phyloP scores from a whole-genome alignment of 129 eudicot species.

The Arctium lappa region DNA sequence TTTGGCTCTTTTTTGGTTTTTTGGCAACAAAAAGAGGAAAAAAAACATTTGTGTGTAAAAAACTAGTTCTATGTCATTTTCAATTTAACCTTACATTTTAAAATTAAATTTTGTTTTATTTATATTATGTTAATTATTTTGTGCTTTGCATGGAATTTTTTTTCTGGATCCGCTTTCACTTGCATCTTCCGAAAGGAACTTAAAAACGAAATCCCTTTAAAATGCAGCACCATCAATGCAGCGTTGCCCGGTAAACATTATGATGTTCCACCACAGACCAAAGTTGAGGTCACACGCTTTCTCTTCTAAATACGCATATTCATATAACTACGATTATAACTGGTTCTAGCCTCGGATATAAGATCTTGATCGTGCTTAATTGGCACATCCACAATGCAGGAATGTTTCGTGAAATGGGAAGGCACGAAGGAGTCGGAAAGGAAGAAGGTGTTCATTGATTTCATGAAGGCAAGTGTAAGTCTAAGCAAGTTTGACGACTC shows the following conservation, averaged over 20 bases:
- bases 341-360: background rate
- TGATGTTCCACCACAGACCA: conserved; percentile 63
- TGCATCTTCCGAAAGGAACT: background rate
- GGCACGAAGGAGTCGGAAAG: conserved; percentile 41
- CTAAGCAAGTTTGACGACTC: conserved; percentile 62
- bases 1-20: too few relatives aligned
- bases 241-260: conserved; percentile 95
- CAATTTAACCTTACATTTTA: background rate
- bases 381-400: conserved; percentile 30
- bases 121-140: background rate
- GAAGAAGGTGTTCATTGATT: conserved; percentile 55
- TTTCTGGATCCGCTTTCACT: background rate
- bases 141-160: background rate
- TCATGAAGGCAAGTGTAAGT: conserved; percentile 58
- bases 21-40: too few relatives aligned
- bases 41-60: background rate
- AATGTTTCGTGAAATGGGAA: conserved; percentile 51
- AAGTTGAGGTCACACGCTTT: conserved; percentile 54
- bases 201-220: background rate
- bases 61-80: background rate
- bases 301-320: background rate
- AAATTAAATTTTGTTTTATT: background rate
- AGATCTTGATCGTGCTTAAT: background rate
- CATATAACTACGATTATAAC: background rate
- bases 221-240: conserved; percentile 72